Conservation (phyloP, 75 land plant species). For the Sequoiadendron giganteum region DNA sequence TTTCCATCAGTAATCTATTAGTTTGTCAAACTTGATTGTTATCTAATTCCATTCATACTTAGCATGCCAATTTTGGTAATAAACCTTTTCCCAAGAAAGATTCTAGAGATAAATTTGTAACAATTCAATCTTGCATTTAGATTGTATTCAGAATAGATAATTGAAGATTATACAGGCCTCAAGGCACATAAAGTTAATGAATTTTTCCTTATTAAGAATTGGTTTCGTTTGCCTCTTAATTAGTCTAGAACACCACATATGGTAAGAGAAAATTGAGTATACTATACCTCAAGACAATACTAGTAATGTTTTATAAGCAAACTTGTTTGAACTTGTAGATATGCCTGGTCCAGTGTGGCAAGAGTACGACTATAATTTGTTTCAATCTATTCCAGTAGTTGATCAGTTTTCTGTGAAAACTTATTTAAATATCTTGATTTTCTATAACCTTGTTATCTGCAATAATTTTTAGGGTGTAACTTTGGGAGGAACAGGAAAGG, state of each 20-base stretch:
- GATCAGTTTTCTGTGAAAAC: neutral
- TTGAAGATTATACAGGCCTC: neutral
- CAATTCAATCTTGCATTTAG: neutral
- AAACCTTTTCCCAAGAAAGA: neutral
- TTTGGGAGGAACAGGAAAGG: conserved; percentile 87
- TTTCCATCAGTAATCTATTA: neutral
- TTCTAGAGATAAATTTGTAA: neutral
- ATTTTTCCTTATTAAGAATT: neutral
- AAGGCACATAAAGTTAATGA: neutral
- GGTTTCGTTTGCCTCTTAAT: neutral
- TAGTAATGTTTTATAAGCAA: neutral
- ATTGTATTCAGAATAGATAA: neutral
- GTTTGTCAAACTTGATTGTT: neutral
- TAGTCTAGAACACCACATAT: neutral
- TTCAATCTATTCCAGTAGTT: neutral
- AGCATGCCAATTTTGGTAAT: neutral
- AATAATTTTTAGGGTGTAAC: conserved; percentile 71
- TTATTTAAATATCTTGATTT: neutral
- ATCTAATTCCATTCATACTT: neutral
- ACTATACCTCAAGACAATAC: neutral
- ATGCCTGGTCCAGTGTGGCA: neutral
- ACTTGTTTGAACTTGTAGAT: neutral
- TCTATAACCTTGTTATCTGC: neutral
- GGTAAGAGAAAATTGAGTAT: neutral
- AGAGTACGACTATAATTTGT: neutral